phyloP scores from a whole-genome alignment of 805 yeast species.

The Yamadazyma insecticola region DNA sequence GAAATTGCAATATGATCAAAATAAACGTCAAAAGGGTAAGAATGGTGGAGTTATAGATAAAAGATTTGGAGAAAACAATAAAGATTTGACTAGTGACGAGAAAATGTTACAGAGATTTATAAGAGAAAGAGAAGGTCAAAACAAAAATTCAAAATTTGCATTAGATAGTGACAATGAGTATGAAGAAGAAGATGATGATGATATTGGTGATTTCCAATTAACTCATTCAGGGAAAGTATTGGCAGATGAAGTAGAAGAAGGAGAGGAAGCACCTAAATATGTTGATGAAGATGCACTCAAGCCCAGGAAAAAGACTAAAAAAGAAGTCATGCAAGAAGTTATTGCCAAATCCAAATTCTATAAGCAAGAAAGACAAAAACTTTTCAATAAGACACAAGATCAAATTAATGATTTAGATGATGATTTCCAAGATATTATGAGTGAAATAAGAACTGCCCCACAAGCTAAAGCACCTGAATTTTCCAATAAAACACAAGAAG shows the following conservation, averaged over 20 bases:
- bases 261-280: constrained; percentile 25
- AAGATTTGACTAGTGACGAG: constrained; percentile 73
- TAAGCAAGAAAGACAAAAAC: constrained; percentile 69
- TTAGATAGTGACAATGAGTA: constrained; percentile 75
- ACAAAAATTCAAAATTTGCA: constrained; percentile 43
- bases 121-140: constrained; percentile 68
- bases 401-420: constrained; percentile 68
- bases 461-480: constrained; percentile 18
- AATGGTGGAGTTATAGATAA: constrained; percentile 79
- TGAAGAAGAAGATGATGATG: constrained; percentile 45
- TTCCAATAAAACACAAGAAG: constrained; percentile 32
- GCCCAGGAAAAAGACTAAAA: constrained; percentile 63
- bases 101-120: constrained; percentile 95
- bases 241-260: constrained; percentile 31
- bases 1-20: constrained; percentile 62
- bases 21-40: constrained; percentile 58
- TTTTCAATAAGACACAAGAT: constrained; percentile 55
- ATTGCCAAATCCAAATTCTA: constrained; percentile 78
- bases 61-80: constrained; percentile 86
- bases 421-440: constrained; percentile 65
- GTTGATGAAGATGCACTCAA: constrained; percentile 32
- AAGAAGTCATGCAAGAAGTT: constrained; percentile 82
- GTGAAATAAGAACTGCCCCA: constrained; percentile 33
- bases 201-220: constrained; percentile 43
- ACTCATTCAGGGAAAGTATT: constrained; percentile 79